Conservation (phyloP, 768 basidiomycete species). For the Lyophyllum semitale region DNA sequence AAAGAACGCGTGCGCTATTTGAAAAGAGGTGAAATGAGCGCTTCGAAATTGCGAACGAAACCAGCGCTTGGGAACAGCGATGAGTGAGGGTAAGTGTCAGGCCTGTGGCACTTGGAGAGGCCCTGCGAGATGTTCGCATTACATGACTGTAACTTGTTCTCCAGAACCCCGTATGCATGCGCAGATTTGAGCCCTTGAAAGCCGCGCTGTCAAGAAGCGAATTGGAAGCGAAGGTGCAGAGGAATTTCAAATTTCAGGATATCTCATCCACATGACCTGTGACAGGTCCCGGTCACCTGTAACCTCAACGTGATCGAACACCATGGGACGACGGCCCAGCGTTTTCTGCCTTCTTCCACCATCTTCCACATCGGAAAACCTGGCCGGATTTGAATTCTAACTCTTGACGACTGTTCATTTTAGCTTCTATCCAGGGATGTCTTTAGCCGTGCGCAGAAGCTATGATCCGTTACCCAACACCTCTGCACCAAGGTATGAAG, state of each 20-base stretch:
- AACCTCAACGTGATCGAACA: conserved; percentile 15
- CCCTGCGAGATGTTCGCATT: conserved; percentile 29
- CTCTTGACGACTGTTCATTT: neutral
- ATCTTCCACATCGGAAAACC: conserved; percentile 19
- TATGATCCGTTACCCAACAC: conserved; percentile 16
- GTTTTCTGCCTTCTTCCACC: neutral
- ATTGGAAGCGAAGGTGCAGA: neutral
- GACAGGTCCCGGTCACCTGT: conserved; percentile 11
- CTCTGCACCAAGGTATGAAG: neutral
- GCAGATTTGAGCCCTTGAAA: conserved; percentile 29
- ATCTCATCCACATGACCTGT: conserved; percentile 18
- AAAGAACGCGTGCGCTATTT: conserved; percentile 2
- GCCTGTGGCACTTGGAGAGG: neutral
- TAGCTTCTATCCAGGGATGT: neutral
- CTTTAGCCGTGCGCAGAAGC: conserved; percentile 2
- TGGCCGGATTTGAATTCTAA: conserved; percentile 12
- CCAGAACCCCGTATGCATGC: conserved; percentile 45
- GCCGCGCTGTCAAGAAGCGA: conserved; percentile 13
- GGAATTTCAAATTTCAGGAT: conserved; percentile 17
- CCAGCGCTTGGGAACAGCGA: neutral
- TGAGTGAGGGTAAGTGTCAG: neutral
- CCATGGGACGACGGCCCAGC: neutral
- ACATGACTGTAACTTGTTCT: conserved; percentile 37
- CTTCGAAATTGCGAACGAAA: neutral
- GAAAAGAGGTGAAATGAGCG: neutral